A percentile compares a stretch with the other conserved stretches of the same genome.
phyloP scores from a whole-genome alignment of 768 basidiomycete genomes.

The Mycena pura region DNA sequence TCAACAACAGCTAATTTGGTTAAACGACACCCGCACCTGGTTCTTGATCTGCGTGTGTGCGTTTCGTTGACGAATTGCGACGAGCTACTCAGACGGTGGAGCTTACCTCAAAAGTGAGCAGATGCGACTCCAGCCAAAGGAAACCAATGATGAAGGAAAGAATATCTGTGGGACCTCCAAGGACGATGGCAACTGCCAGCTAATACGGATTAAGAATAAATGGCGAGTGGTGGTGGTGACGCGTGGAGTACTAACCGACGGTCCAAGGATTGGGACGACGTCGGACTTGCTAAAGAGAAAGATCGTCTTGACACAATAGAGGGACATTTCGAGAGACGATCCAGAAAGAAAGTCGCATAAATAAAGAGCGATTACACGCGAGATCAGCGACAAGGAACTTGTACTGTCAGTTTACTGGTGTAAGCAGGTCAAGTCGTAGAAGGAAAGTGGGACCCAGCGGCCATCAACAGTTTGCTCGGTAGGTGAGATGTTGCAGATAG shows the following conservation, averaged over 20 bases:
- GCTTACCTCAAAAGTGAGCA: slow-evolving; percentile 26
- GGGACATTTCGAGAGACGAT: too few species aligned
- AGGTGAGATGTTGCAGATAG: too few species aligned
- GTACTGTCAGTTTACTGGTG: too few species aligned
- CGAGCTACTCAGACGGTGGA: not conserved
- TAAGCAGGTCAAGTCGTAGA: too few species aligned
- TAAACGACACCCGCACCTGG: slow-evolving; percentile 5
- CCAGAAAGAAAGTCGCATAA: too few species aligned
- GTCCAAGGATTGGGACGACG: slow-evolving; percentile 11
- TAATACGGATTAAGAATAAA: not conserved
- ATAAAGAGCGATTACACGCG: too few species aligned
- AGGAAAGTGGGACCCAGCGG: too few species aligned
- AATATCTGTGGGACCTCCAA: slow-evolving; percentile 27
- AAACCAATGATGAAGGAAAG: slow-evolving; percentile 20
- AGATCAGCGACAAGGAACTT: too few species aligned
- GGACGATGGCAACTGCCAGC: slow-evolving; percentile 25
- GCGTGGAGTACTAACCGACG: slow-evolving; percentile 2
- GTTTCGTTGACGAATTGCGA: not conserved
- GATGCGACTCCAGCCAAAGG: slow-evolving; percentile 29
- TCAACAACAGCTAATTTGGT: not conserved
- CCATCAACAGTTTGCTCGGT: too few species aligned
- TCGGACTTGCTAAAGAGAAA: slow-evolving; percentile 16
- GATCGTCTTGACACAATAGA: slow-evolving; percentile 1
- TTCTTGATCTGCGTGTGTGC: slow-evolving; percentile 8
- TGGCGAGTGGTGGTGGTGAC: not conserved